Evolutionary conservation across 2,329 filamentous ascomycete species (phyloP).

Genomic region (Venturia effusa): DNA sequence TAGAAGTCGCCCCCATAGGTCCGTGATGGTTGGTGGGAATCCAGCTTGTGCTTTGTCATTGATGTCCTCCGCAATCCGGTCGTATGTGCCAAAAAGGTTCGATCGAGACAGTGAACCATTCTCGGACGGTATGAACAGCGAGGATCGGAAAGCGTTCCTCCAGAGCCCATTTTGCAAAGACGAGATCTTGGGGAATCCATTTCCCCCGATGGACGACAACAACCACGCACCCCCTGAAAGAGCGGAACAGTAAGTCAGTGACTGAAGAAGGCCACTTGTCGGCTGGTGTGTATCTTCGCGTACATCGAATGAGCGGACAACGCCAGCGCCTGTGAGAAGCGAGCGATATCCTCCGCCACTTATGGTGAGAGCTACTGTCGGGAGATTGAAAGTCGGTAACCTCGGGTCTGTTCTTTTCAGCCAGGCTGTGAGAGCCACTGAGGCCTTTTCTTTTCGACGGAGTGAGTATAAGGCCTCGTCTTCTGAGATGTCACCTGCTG

Average conservation of each 20-base stretch:
- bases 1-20: constrained; percentile 30
- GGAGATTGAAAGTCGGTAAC: constrained; percentile 26
- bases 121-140: background rate
- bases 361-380: constrained; percentile 30
- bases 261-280: constrained; percentile 34
- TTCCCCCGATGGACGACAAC: constrained; percentile 32
- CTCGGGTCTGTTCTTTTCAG: background rate
- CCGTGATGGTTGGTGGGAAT: constrained; percentile 29
- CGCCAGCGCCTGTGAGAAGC: constrained; percentile 28
- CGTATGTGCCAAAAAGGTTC: background rate
- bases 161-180: constrained; percentile 30
- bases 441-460: background rate
- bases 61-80: constrained; percentile 23
- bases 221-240: constrained; percentile 38
- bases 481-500: background rate
- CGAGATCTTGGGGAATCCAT: constrained; percentile 36
- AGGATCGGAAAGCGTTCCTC: constrained; percentile 13
- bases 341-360: constrained; percentile 35
- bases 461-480: constrained; percentile 2
- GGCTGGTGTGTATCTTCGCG: constrained; percentile 32
- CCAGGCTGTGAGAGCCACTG: background rate
- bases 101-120: background rate
- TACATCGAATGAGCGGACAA: constrained; percentile 33
- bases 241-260: constrained; percentile 34
- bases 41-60: constrained; percentile 27